Conservation (phyloP, 225 moss, liverwort and hornwort species). For the Takakia lepidozioides region DNA sequence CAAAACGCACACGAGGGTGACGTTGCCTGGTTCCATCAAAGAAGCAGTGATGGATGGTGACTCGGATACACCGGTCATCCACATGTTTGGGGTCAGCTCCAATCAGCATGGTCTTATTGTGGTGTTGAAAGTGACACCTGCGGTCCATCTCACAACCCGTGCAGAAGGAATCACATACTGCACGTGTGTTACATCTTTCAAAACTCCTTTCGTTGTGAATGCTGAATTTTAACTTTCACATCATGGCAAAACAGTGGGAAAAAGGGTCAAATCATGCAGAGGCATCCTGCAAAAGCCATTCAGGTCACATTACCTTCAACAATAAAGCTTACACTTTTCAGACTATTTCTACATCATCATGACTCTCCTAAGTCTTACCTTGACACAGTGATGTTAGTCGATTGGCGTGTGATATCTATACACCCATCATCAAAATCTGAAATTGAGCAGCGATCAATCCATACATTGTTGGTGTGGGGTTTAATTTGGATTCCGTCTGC, state of each 20-base stretch:
- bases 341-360: too few relatives aligned
- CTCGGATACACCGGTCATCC: slow-evolving; percentile 61
- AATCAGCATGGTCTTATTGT: slow-evolving; percentile 80
- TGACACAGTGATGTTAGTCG: slow-evolving; percentile 69
- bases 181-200: too few relatives aligned
- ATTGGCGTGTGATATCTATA: slow-evolving; percentile 69
- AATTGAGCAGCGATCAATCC: slow-evolving; percentile 78
- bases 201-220: too few relatives aligned
- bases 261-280: too few relatives aligned
- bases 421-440: slow-evolving; percentile 62
- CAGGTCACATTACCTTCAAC: too few relatives aligned
- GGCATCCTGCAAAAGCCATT: too few relatives aligned
- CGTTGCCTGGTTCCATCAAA: slow-evolving; percentile 68
- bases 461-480: slow-evolving; percentile 50
- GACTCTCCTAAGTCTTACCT: too few relatives aligned
- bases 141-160: neutral
- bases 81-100: slow-evolving; percentile 67
- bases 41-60: slow-evolving; percentile 78
- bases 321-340: too few relatives aligned
- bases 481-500: slow-evolving; percentile 79
- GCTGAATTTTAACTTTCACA: too few relatives aligned
- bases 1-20: slow-evolving; percentile 72
- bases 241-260: too few relatives aligned
- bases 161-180: too few relatives aligned
- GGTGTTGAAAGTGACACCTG: slow-evolving; percentile 72